phyloP scores from a whole-genome alignment of 768 basidiomycete species.

The Collybiopsis luxurians region DNA sequence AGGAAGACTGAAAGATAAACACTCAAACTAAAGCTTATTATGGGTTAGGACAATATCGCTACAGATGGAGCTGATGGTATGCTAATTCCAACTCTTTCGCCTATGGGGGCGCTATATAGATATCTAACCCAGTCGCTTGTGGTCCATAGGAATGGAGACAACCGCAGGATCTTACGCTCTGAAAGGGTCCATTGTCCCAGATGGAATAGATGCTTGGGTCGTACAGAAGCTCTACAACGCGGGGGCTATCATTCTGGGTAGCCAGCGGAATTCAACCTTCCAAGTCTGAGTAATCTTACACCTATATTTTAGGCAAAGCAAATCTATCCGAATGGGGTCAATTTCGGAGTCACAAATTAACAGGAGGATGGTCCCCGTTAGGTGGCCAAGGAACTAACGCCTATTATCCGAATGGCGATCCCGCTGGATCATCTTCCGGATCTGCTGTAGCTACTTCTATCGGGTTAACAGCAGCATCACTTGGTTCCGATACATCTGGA shows the following conservation, averaged over 20 bases:
- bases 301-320: slow-evolving; percentile 35
- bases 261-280: not conserved
- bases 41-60: slow-evolving; percentile 22
- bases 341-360: slow-evolving; percentile 26
- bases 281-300: not conserved
- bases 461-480: slow-evolving; percentile 44
- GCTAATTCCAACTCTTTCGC: too few species aligned
- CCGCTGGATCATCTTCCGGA: slow-evolving; percentile 59
- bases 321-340: slow-evolving; percentile 38
- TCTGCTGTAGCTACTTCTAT: slow-evolving; percentile 54
- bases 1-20: too few species aligned
- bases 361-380: not conserved
- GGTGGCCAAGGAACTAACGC: slow-evolving; percentile 50
- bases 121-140: too few species aligned
- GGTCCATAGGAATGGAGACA: slow-evolving; percentile 39
- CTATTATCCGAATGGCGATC: slow-evolving; percentile 49
- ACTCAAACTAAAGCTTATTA: too few species aligned
- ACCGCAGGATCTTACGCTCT: slow-evolving; percentile 38
- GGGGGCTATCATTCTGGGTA: slow-evolving; percentile 32
- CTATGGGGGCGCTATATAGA: too few species aligned
- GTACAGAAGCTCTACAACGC: slow-evolving; percentile 27
- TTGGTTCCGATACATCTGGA: slow-evolving; percentile 53
- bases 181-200: slow-evolving; percentile 27
- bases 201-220: slow-evolving; percentile 33
- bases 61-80: slow-evolving; percentile 27